Percentiles rank a stretch among this genome's conserved stretches.
These are phyloP conservation scores for Lachnellula arida DNA, from an alignment of 2,329 filamentous ascomycete genomes.

Conservation along the genomic window DNA sequence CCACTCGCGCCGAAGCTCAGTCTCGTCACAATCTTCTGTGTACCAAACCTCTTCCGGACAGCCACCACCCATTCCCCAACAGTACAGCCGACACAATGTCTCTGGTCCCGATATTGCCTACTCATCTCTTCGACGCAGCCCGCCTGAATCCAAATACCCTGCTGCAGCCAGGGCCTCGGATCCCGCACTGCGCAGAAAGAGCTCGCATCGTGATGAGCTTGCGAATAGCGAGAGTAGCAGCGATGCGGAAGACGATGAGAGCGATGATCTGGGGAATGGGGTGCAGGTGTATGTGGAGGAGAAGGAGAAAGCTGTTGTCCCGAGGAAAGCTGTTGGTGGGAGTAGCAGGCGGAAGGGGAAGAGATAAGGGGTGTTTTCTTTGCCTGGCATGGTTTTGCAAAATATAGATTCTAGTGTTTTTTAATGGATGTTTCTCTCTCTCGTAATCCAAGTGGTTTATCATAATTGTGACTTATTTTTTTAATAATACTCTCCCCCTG, in stretches of 20 bases:
- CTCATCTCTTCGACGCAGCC: constrained; percentile 23
- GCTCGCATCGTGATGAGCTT: constrained; percentile 15
- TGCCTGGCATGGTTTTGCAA: constrained; percentile 1
- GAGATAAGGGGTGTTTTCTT: constrained; percentile 4
- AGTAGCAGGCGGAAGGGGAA: constrained; percentile 23
- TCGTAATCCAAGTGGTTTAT: background rate
- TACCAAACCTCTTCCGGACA: constrained; percentile 33
- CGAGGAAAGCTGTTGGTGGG: constrained; percentile 21
- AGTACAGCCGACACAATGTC: constrained; percentile 28
- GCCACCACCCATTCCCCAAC: constrained; percentile 25
- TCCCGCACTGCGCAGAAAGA: constrained; percentile 16
- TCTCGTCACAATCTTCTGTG: constrained; percentile 30
- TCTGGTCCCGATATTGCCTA: constrained; percentile 34
- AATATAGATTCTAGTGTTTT: constrained; percentile 11
- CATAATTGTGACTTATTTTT: background rate
- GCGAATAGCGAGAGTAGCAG: constrained; percentile 12
- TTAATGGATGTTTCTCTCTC: constrained; percentile 10
- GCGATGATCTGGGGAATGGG: constrained; percentile 28
- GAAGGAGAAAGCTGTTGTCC: constrained; percentile 6
- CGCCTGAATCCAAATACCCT: constrained; percentile 17
- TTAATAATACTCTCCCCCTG: background rate
- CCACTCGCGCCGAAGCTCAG: constrained; percentile 32
- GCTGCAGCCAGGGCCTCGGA: constrained; percentile 20
- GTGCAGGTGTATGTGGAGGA: constrained; percentile 27
- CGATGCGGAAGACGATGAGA: constrained; percentile 22